A percentile compares a stretch with the other conserved stretches of the same genome.
Conservation (phyloP, 352 stramenopile genomes). For the Lagenidium sp. region DNA sequence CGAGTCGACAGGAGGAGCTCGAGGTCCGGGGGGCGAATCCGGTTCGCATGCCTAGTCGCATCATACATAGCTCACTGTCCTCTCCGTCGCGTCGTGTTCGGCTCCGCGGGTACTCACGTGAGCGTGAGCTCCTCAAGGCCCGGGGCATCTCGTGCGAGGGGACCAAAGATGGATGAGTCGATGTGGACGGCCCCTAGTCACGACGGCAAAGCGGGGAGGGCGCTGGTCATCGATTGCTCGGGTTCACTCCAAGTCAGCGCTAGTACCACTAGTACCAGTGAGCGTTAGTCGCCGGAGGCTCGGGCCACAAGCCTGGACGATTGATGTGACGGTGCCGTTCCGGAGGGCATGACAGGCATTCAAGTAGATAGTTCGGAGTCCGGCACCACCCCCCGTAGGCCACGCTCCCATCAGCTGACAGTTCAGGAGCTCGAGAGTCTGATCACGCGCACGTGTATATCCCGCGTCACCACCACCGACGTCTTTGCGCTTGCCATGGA, state of each 20-base stretch:
- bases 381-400: too few species aligned
- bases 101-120: too few species aligned
- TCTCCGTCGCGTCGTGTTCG: too few species aligned
- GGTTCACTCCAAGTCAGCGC: too few species aligned
- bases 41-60: too few species aligned
- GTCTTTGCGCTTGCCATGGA: constrained; percentile 1
- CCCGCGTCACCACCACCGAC: background rate
- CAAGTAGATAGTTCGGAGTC: constrained; percentile 30
- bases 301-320: constrained; percentile 27
- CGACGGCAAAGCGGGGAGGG: too few species aligned
- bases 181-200: constrained; percentile 29
- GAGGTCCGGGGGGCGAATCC: too few species aligned
- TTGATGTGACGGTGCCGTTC: constrained; percentile 23
- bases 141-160: background rate
- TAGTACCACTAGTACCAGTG: too few species aligned
- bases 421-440: constrained; percentile 55
- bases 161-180: constrained; percentile 30
- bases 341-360: constrained; percentile 42
- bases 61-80: too few species aligned
- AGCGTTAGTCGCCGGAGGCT: constrained; percentile 30
- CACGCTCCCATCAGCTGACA: constrained; percentile 35
- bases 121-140: background rate
- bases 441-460: too few species aligned
- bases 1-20: too few species aligned
- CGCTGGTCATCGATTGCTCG: too few species aligned